Base-by-base conservation (phyloP, 2,329 filamentous ascomycete species). In the Penicillium sp. region DNA sequence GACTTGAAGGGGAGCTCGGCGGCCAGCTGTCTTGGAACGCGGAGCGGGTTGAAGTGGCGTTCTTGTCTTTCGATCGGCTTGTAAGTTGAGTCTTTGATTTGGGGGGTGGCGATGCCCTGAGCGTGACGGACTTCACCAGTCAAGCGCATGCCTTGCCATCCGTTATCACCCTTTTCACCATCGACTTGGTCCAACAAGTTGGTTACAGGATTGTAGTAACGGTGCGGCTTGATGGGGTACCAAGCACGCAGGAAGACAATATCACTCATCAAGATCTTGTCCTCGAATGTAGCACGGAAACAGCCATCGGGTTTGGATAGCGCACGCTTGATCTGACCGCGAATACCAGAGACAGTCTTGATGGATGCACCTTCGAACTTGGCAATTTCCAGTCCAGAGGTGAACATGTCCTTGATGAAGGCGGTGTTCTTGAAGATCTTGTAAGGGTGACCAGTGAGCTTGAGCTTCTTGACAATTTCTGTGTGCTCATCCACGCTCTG, bases 371-470 rank as follows among this genome's bases (percentile, higher is more conserved):
- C 94, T 78, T 99, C 94, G 69, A 99, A 99, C 72, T 97, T 99
- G 68, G 94, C 93, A 62, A 99, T 94, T 73, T 99, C 94, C 40
- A 99, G 86, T 0, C 91, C 83, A 0, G 88, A 88, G 70, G 85
- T 91, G 82, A 99, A 99, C 94, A 99, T 99, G 77, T 96, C 91
- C 75, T 94, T 95, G 78, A 99, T 91, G 73, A 99, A 99, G 37
- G 94, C 92, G 0, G 94, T 99, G 79, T 99, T 99, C 77, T 96
- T 96, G 85, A 95, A 97, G 75, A 97, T 95, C 78, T 97, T 97
- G 83, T 94, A 95, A 1, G 94, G 92, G 45, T 85, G 82, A 57
- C 94, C 94, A 0, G 91, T 97, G 46, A 99, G 84, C 76, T 99
- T 99, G 70, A 99, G 87, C 81, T 99, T 99, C 84, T 99, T 99